Conservation (phyloP, 148 eudicot species). For the Tetragonia tetragonoides region DNA sequence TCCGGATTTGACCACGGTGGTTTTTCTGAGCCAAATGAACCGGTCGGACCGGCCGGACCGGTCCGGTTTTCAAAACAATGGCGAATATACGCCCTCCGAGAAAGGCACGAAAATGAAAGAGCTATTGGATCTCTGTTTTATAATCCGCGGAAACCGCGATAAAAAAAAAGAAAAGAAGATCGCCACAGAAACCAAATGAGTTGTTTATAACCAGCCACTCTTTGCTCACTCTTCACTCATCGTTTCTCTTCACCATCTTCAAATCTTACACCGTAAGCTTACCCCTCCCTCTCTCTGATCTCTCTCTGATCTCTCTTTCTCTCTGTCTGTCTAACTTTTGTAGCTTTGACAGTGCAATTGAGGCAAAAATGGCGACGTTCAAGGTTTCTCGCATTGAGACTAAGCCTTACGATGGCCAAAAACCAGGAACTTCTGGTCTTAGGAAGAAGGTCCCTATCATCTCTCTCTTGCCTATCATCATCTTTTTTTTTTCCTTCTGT, state of each 20-base stretch:
- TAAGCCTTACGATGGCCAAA: constrained; percentile 75
- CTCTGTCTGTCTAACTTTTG: constrained; percentile 12
- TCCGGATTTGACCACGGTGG: too few species aligned
- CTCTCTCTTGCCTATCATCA: neutral
- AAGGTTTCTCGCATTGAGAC: constrained; percentile 61
- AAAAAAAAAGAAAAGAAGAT: too few species aligned
- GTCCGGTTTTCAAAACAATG: too few species aligned
- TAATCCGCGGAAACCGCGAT: too few species aligned
- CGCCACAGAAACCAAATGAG: too few species aligned
- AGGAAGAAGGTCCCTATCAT: constrained; percentile 32
- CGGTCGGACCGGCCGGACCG: too few species aligned
- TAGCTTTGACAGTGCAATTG: constrained; percentile 18
- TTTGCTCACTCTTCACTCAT: neutral
- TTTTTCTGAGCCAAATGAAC: too few species aligned
- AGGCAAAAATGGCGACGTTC: constrained; percentile 56
- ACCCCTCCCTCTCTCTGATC: constrained; percentile 2
- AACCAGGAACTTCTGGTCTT: constrained; percentile 94
- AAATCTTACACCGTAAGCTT: constrained; percentile 6
- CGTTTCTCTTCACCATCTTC: constrained; percentile 1
- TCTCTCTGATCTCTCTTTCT: neutral
- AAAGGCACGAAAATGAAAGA: too few species aligned
- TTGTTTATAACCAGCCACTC: too few species aligned
- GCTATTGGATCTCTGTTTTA: too few species aligned
- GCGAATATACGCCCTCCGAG: too few species aligned
- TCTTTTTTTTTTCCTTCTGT: neutral